phyloP scores from a whole-genome alignment of 192 early-diverging fungal genomes.

The Chytriomyces hyalinus region DNA sequence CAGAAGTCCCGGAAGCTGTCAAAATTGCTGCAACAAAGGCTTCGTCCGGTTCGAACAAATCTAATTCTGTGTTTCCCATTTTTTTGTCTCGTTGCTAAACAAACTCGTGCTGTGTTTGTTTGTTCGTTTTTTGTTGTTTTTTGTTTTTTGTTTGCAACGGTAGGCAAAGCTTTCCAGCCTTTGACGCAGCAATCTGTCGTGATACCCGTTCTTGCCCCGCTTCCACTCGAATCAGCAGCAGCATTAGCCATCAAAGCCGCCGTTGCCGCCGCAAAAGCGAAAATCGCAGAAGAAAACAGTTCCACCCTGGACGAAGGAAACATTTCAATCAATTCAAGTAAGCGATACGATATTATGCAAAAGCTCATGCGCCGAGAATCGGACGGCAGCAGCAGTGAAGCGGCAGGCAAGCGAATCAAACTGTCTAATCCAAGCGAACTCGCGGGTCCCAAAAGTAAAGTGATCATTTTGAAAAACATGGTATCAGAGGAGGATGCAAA shows the following conservation, averaged over 20 bases:
- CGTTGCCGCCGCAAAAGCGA: constrained; percentile 42
- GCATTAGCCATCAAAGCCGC: constrained; percentile 34
- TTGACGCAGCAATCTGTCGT: not conserved
- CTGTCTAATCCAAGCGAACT: not conserved
- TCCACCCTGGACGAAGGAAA: constrained; percentile 42
- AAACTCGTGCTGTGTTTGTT: not conserved
- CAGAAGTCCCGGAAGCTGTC: constrained; percentile 32
- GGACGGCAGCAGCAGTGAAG: constrained; percentile 40
- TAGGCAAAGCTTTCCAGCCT: not conserved
- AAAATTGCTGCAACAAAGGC: constrained; percentile 27
- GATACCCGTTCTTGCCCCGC: not conserved
- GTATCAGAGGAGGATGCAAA: constrained; percentile 69
- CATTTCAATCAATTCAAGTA: constrained; percentile 53
- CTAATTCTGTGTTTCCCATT: not conserved
- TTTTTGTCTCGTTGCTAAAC: not conserved
- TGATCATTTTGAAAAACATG: constrained; percentile 73
- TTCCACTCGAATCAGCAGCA: constrained; percentile 9
- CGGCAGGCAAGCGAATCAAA: constrained; percentile 6
- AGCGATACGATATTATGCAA: constrained; percentile 76
- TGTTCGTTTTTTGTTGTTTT: not conserved
- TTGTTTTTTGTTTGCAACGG: not conserved
- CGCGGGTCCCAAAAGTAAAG: constrained; percentile 37
- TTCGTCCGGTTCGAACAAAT: constrained; percentile 1
- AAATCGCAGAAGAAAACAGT: constrained; percentile 41
- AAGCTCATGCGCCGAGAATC: constrained; percentile 54